Evolutionary conservation across 2,329 filamentous ascomycete species (phyloP).

Genomic region (Clonostachys rosea): DNA sequence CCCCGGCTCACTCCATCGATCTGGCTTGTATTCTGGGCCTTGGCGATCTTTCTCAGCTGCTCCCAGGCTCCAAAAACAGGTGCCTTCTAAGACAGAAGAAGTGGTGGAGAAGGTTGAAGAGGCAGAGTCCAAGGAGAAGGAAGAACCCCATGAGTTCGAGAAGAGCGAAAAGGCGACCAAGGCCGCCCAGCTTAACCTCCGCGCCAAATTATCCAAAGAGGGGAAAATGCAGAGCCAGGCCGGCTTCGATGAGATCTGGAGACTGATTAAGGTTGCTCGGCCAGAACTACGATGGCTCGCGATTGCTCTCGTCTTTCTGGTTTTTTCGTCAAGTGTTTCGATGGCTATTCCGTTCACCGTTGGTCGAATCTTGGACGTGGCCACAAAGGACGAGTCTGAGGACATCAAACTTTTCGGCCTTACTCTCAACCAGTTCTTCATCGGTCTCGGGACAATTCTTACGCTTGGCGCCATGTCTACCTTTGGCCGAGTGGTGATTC

Average conservation of each 20-base stretch:
- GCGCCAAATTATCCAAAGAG: slow-evolving; percentile 82
- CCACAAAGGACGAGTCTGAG: slow-evolving; percentile 67
- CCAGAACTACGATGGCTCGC: slow-evolving; percentile 77
- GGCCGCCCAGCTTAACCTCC: slow-evolving; percentile 85
- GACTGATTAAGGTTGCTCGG: slow-evolving; percentile 81
- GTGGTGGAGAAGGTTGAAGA: slow-evolving; percentile 11
- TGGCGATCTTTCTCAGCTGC: slow-evolving; percentile 22
- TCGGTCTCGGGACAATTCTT: slow-evolving; percentile 70
- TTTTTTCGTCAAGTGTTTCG: slow-evolving; percentile 87
- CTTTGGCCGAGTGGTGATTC: slow-evolving; percentile 87
- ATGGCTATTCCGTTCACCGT: slow-evolving; percentile 98
- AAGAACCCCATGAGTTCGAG: slow-evolving; percentile 43
- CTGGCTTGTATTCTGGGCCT: background rate
- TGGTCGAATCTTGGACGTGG: slow-evolving; percentile 89
- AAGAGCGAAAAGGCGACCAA: slow-evolving; percentile 80
- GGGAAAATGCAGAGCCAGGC: slow-evolving; percentile 55
- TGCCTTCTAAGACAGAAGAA: slow-evolving; percentile 17
- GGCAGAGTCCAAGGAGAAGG: slow-evolving; percentile 18
- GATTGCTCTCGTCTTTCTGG: slow-evolving; percentile 76
- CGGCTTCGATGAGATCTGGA: slow-evolving; percentile 73
- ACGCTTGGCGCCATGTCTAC: slow-evolving; percentile 84
- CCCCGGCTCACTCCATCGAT: background rate
- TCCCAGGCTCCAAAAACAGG: slow-evolving; percentile 11
- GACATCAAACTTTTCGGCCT: slow-evolving; percentile 76
- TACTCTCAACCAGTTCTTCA: slow-evolving; percentile 82